Conservation (phyloP, 257 asterid species). For the Gynochthodes officinalis region DNA sequence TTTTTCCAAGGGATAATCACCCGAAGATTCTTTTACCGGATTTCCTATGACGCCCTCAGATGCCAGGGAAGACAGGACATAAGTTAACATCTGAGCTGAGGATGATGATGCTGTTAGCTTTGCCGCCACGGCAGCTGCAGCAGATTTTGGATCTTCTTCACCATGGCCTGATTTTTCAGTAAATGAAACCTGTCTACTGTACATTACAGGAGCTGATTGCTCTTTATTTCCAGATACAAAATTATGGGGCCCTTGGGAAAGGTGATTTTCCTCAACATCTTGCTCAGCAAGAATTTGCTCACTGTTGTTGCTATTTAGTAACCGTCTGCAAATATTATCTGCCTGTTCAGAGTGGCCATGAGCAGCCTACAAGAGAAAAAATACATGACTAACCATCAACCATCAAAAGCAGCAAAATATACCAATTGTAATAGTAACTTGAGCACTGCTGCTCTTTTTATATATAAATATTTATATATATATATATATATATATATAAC, state of each 20-base stretch:
- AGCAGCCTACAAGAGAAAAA: slow-evolving; percentile 53
- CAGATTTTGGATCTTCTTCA: slow-evolving; percentile 60
- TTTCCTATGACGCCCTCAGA: slow-evolving; percentile 78
- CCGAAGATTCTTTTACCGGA: slow-evolving; percentile 32
- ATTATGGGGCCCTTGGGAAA: slow-evolving; percentile 33
- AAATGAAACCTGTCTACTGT: slow-evolving; percentile 50
- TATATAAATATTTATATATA: no score
- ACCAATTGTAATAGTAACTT: neutral
- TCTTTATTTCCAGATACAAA: slow-evolving; percentile 31
- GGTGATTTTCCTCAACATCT: slow-evolving; percentile 29
- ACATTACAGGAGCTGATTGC: slow-evolving; percentile 55
- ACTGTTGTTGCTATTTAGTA: slow-evolving; percentile 28
- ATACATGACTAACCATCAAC: neutral
- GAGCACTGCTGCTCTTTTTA: no score
- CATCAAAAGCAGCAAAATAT: neutral
- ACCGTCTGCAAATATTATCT: slow-evolving; percentile 36
- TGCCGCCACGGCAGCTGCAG: slow-evolving; percentile 88
- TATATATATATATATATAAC: no score
- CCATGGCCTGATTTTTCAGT: slow-evolving; percentile 38
- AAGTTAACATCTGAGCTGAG: slow-evolving; percentile 83
- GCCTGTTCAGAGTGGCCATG: slow-evolving; percentile 61
- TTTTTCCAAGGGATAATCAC: slow-evolving; percentile 59
- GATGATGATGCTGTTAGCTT: slow-evolving; percentile 81
- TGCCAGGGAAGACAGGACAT: slow-evolving; percentile 73
- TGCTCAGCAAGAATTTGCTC: slow-evolving; percentile 30